These are phyloP conservation scores for Polysphondylium violaceum DNA, from an alignment of 78 protist species.

Conservation along the genomic window DNA sequence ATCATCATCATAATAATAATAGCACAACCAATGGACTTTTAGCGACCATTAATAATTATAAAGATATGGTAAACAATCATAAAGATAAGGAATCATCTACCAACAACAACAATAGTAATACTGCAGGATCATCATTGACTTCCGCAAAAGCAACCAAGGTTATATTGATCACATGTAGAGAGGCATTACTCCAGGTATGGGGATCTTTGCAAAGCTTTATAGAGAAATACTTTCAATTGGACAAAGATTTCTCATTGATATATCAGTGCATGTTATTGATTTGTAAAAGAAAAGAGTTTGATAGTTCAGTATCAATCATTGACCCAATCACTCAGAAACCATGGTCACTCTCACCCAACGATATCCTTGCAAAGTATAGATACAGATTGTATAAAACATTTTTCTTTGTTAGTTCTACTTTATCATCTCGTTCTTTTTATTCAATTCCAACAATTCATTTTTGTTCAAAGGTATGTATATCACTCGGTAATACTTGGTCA, in stretches of 20 bases:
- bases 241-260: slow-evolving; percentile 13
- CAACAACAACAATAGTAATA: background rate
- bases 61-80: slow-evolving; percentile 6
- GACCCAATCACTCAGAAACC: slow-evolving; percentile 62
- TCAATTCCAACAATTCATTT: slow-evolving; percentile 45
- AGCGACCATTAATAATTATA: slow-evolving; percentile 15
- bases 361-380: slow-evolving; percentile 34
- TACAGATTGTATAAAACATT: slow-evolving; percentile 49
- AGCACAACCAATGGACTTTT: background rate
- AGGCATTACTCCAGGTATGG: slow-evolving; percentile 37
- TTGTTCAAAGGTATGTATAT: slow-evolving; percentile 47
- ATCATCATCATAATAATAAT: slow-evolving; percentile 5
- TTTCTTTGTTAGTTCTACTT: slow-evolving; percentile 13
- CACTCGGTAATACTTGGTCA: too few species aligned
- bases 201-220: slow-evolving; percentile 1
- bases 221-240: slow-evolving; percentile 10
- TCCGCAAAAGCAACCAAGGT: slow-evolving; percentile 9
- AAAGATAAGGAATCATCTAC: slow-evolving; percentile 3
- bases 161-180: slow-evolving; percentile 26
- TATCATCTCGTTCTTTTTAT: slow-evolving; percentile 12
- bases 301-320: background rate
- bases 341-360: slow-evolving; percentile 29
- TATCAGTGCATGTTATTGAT: slow-evolving; percentile 30
- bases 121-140: background rate
- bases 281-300: slow-evolving; percentile 60